Evolutionary conservation across 257 asterid species (phyloP).

Genomic region (Primulina eburnea): DNA sequence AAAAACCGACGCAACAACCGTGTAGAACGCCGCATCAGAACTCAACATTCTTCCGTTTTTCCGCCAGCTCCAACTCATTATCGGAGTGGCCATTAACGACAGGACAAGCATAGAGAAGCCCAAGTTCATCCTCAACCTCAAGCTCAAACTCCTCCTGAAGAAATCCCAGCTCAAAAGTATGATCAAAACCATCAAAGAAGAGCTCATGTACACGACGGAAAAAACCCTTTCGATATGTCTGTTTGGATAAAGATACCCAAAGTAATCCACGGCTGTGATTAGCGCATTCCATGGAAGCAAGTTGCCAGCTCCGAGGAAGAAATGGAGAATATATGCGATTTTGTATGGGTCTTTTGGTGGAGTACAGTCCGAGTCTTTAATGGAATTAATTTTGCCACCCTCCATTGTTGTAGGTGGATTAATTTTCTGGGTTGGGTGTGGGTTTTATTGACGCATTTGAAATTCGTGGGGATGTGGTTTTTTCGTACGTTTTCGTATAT

Average conservation of each 20-base stretch:
- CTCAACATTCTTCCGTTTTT: slow-evolving; percentile 20
- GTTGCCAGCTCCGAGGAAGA: slow-evolving; percentile 80
- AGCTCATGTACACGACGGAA: slow-evolving; percentile 67
- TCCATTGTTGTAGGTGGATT: slow-evolving; percentile 20
- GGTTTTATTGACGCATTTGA: background rate
- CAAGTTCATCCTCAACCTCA: slow-evolving; percentile 57
- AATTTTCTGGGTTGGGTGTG: background rate
- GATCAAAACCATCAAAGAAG: slow-evolving; percentile 49
- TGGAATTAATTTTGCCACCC: slow-evolving; percentile 16
- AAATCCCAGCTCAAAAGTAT: slow-evolving; percentile 39
- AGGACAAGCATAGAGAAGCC: slow-evolving; percentile 61
- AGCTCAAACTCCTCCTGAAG: slow-evolving; percentile 28
- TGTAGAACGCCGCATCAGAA: slow-evolving; percentile 30
- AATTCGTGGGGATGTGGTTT: slow-evolving; percentile 5
- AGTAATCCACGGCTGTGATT: slow-evolving; percentile 74
- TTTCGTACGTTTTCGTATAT: background rate
- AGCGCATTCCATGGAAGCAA: slow-evolving; percentile 82
- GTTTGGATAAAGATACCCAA: slow-evolving; percentile 49
- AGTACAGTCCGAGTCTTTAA: background rate
- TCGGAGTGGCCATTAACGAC: slow-evolving; percentile 53
- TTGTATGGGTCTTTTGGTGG: slow-evolving; percentile 42
- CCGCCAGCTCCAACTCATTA: slow-evolving; percentile 47
- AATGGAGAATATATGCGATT: slow-evolving; percentile 62
- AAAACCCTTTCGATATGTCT: slow-evolving; percentile 63
- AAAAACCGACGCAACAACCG: slow-evolving; percentile 52